Percentiles rank a stretch among this genome's conserved stretches.
These are phyloP conservation scores for Penicillium polonicum DNA, from an alignment of 2,329 filamentous ascomycete species.

Conservation along the genomic window DNA sequence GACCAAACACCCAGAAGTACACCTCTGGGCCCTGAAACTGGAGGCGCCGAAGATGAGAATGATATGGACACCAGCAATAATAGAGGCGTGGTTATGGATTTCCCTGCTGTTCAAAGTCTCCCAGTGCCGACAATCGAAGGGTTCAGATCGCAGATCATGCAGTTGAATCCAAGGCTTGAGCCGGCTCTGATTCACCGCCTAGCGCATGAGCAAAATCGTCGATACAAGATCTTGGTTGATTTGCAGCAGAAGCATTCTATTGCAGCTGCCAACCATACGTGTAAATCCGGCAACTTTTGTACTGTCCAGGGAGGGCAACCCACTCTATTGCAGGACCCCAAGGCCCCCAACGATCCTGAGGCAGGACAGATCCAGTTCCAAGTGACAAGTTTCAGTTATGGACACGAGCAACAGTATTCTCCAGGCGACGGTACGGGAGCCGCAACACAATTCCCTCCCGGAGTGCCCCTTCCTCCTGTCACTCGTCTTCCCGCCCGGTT, in stretches of 20 bases:
- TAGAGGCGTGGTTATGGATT: constrained; percentile 60
- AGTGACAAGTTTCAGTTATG: constrained; percentile 54
- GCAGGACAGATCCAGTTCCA: constrained; percentile 55
- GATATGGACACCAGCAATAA: constrained; percentile 61
- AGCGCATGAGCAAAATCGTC: constrained; percentile 72
- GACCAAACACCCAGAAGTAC: constrained; percentile 19
- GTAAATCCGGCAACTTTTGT: constrained; percentile 63
- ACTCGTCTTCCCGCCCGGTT: constrained; percentile 77
- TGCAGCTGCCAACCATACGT: constrained; percentile 56
- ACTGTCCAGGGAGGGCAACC: constrained; percentile 66
- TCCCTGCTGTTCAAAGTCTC: constrained; percentile 61
- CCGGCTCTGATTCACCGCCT: constrained; percentile 73
- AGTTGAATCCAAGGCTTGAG: constrained; percentile 71
- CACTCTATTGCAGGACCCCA: constrained; percentile 58
- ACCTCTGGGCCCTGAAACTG: constrained; percentile 18
- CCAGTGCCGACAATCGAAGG: constrained; percentile 72
- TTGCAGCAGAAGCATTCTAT: constrained; percentile 64
- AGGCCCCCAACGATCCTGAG: constrained; percentile 56
- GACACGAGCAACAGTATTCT: constrained; percentile 67
- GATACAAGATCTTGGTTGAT: constrained; percentile 75
- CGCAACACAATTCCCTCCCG: constrained; percentile 71
- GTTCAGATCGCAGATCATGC: constrained; percentile 71
- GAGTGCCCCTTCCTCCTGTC: constrained; percentile 80
- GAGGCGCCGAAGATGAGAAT: constrained; percentile 48
- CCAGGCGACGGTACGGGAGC: constrained; percentile 66